Percentiles rank a stretch among this genome's conserved stretches.
Conservation (phyloP, 345 rosid species). For the Eucalyptus coolabah region DNA sequence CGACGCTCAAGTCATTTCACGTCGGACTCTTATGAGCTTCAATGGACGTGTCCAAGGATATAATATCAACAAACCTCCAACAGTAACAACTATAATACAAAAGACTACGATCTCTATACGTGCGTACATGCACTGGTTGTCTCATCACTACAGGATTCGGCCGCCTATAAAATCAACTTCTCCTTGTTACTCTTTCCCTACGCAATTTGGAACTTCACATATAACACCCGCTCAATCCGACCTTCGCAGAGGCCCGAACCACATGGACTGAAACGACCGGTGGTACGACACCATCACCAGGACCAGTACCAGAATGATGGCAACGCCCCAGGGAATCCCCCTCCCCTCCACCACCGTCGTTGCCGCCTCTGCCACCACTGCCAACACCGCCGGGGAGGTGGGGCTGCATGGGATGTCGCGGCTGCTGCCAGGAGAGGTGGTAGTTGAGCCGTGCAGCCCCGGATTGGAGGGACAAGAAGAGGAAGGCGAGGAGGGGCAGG, state of each 20-base stretch:
- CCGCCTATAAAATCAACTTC: background rate
- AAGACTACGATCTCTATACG: background rate
- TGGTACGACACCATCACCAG: slow-evolving; percentile 33
- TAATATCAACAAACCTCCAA: background rate
- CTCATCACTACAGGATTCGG: background rate
- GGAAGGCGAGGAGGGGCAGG: slow-evolving; percentile 17
- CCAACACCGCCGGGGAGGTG: background rate
- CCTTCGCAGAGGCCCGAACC: slow-evolving; percentile 28
- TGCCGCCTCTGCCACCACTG: background rate
- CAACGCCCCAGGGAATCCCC: slow-evolving; percentile 31
- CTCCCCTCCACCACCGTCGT: background rate
- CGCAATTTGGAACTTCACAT: background rate
- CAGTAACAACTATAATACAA: background rate
- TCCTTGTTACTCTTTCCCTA: background rate
- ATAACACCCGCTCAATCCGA: background rate
- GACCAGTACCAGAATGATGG: slow-evolving; percentile 17
- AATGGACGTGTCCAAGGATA: background rate
- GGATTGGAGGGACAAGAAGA: slow-evolving; percentile 12
- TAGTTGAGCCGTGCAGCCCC: background rate
- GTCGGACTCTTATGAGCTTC: background rate
- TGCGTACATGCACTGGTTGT: background rate
- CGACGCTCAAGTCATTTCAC: background rate
- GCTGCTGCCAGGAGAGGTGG: background rate
- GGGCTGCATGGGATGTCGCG: background rate
- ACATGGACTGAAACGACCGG: slow-evolving; percentile 39